These are phyloP conservation scores for Barbarea vulgaris DNA, from an alignment of 345 rosid genomes.

Conservation along the genomic window DNA sequence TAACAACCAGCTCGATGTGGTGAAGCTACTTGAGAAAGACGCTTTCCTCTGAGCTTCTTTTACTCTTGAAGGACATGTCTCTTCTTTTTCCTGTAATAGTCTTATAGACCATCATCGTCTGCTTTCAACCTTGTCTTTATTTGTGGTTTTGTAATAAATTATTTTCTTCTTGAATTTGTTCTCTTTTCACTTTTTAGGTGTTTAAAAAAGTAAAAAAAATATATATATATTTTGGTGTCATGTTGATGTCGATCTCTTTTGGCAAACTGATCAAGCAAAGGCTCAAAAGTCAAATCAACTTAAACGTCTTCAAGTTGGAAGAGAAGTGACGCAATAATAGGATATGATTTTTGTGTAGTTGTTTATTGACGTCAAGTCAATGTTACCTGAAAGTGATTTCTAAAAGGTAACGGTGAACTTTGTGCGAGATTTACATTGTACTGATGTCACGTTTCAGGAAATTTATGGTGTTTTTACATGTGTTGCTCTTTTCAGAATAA, in stretches of 20 bases:
- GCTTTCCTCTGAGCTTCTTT: constrained; percentile 74
- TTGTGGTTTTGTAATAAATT: constrained; percentile 29
- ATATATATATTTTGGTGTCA: not conserved
- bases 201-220: too few species aligned
- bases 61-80: constrained; percentile 1
- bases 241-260: not conserved
- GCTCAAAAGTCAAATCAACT: too few species aligned
- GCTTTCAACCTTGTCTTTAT: not conserved
- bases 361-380: too few species aligned
- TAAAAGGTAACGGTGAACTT: not conserved
- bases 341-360: too few species aligned
- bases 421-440: not conserved
- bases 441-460: not conserved
- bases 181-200: not conserved
- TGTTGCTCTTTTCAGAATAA: not conserved
- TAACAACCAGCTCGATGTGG: constrained; percentile 82
- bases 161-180: constrained; percentile 16
- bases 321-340: too few species aligned
- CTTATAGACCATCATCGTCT: not conserved
- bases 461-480: too few species aligned
- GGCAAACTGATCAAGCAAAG: too few species aligned
- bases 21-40: constrained; percentile 88
- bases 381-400: not conserved
- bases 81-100: constrained; percentile 15
- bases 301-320: too few species aligned